Evolutionary conservation across 148 eudicot species (phyloP).

Genomic region (Gaultheria prostrata): DNA sequence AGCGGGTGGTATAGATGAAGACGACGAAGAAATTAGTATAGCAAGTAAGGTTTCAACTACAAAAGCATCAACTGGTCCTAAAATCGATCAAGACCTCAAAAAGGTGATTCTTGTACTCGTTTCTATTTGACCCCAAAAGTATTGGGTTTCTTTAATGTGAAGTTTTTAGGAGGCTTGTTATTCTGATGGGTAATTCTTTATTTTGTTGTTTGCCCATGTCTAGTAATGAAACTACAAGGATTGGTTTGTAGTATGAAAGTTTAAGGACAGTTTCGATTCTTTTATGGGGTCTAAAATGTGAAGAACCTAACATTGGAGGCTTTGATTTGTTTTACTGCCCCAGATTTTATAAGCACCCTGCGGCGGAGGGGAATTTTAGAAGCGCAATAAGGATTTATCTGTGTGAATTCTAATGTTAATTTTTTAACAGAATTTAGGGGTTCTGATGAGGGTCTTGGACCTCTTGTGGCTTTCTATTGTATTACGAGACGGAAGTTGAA

Average conservation of each 20-base stretch:
- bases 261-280: background rate
- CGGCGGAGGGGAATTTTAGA: background rate
- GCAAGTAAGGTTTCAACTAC: background rate
- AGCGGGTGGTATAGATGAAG: background rate
- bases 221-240: background rate
- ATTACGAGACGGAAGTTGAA: background rate
- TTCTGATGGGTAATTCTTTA: background rate
- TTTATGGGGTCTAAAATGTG: background rate
- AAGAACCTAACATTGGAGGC: background rate
- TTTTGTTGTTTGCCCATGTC: background rate
- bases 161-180: background rate
- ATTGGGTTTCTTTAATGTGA: background rate
- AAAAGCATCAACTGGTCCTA: slow-evolving; percentile 20
- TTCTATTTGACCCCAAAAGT: background rate
- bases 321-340: background rate
- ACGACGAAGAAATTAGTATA: background rate
- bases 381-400: background rate
- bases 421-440: background rate
- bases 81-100: slow-evolving; percentile 59
- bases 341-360: background rate
- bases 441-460: background rate
- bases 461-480: background rate
- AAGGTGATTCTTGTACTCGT: slow-evolving; percentile 36
- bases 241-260: background rate
- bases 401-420: background rate